Evolutionary conservation across 306 rosid species (phyloP).

Genomic region (Hippophae gyantsensis): DNA sequence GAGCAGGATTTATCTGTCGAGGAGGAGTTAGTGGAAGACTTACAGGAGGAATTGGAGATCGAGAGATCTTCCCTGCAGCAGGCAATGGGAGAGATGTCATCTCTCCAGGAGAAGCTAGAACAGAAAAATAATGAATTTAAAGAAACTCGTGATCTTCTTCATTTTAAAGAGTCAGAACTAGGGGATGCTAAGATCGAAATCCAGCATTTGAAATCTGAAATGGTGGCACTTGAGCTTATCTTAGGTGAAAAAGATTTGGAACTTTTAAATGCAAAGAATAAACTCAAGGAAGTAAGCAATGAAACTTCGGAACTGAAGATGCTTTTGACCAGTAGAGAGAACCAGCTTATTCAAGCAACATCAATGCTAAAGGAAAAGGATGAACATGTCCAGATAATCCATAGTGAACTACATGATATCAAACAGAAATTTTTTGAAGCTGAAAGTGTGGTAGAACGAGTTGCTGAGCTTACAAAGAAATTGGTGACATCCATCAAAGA

Average conservation of each 20-base stretch:
- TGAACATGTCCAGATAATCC: constrained; percentile 41
- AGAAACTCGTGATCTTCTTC: constrained; percentile 41
- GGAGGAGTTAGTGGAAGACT: constrained; percentile 48
- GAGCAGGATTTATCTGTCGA: constrained; percentile 46
- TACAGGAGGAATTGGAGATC: constrained; percentile 55
- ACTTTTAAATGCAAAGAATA: constrained; percentile 66
- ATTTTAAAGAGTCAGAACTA: constrained; percentile 48
- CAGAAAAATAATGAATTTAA: constrained; percentile 34
- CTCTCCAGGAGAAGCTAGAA: constrained; percentile 50
- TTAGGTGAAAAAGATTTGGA: constrained; percentile 78
- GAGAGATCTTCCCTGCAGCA: constrained; percentile 55
- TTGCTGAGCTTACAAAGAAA: constrained; percentile 59
- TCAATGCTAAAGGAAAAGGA: constrained; percentile 73
- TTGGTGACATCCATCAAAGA: constrained; percentile 53
- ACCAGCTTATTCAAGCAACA: constrained; percentile 62
- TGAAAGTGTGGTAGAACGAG: constrained; percentile 53
- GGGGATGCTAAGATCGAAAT: constrained; percentile 78
- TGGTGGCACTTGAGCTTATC: constrained; percentile 50
- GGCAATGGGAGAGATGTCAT: constrained; percentile 45
- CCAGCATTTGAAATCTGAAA: constrained; percentile 69
- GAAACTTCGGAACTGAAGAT: constrained; percentile 62
- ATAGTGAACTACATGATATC: constrained; percentile 40
- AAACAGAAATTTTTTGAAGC: constrained; percentile 59
- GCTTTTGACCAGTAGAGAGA: constrained; percentile 58
- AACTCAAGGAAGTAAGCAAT: constrained; percentile 42